Conservation (phyloP, 140 eudicot species). For the Artemisia princeps region DNA sequence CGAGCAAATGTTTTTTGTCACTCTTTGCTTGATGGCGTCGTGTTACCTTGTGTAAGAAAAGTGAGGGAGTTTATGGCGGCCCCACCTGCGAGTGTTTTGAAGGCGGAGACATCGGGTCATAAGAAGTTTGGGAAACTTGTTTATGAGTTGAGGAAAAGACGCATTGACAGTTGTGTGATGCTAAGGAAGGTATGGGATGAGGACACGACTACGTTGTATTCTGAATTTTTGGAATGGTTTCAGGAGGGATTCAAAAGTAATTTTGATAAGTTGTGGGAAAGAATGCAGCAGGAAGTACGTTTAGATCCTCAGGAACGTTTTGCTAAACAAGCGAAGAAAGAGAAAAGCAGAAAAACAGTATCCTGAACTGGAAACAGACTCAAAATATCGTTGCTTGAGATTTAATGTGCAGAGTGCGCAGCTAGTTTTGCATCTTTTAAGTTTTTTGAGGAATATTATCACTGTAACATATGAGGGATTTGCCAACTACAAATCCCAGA, state of each 20-base stretch:
- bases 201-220: constrained; percentile 37
- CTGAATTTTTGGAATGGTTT: constrained; percentile 58
- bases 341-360: constrained; percentile 20
- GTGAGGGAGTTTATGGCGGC: constrained; percentile 44
- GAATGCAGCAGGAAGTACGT: constrained; percentile 53
- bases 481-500: no score
- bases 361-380: neutral
- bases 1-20: constrained; percentile 54
- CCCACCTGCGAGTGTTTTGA: constrained; percentile 48
- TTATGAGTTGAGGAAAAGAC: constrained; percentile 37
- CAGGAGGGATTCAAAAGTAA: constrained; percentile 40
- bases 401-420: no score
- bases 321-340: constrained; percentile 27
- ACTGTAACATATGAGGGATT: no score
- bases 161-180: constrained; percentile 45
- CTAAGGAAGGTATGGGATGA: constrained; percentile 58
- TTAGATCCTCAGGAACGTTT: constrained; percentile 46
- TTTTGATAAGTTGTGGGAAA: constrained; percentile 55
- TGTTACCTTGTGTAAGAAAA: constrained; percentile 59
- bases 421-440: no score
- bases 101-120: constrained; percentile 52
- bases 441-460: no score
- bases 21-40: constrained; percentile 69
- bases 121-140: constrained; percentile 73
- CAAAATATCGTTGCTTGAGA: no score